These are phyloP conservation scores for Syzygium malaccense DNA, from an alignment of 441 rosid genomes.

Conservation along the genomic window DNA sequence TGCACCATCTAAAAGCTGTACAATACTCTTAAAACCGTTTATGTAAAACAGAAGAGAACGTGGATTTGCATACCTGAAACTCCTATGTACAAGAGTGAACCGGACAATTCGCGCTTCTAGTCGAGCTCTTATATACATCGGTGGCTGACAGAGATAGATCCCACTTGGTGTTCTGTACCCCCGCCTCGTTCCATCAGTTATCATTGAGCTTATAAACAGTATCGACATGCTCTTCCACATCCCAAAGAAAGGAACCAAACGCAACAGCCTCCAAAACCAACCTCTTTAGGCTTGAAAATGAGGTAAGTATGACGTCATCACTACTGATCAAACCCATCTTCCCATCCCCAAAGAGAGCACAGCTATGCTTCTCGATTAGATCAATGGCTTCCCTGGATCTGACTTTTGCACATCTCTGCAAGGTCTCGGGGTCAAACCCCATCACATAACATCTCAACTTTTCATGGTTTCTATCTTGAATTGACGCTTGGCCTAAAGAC, in stretches of 20 bases:
- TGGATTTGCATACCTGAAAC: neutral
- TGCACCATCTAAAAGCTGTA: constrained; percentile 3
- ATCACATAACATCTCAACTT: constrained; percentile 56
- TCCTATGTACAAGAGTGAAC: constrained; percentile 11
- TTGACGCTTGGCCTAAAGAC: constrained; percentile 17
- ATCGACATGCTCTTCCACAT: constrained; percentile 59
- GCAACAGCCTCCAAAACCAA: constrained; percentile 86
- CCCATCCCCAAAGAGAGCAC: constrained; percentile 59
- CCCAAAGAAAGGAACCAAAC: constrained; percentile 92
- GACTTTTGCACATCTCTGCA: constrained; percentile 63
- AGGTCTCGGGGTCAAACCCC: constrained; percentile 58
- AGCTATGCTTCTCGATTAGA: constrained; percentile 66
- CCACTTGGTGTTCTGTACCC: neutral
- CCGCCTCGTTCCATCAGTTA: constrained; percentile 17
- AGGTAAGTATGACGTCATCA: constrained; percentile 54
- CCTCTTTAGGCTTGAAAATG: constrained; percentile 79
- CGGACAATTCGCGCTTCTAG: neutral
- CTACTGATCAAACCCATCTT: constrained; percentile 14
- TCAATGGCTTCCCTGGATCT: constrained; percentile 58
- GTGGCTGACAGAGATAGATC: neutral
- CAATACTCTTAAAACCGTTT: constrained; percentile 6
- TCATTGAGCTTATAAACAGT: constrained; percentile 56
- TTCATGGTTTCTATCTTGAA: constrained; percentile 17
- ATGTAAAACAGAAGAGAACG: constrained; percentile 7
- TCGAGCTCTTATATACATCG: constrained; percentile 4